Base-by-base conservation (phyloP, 208 protist genomes). In the Crithidia fasciculata region DNA sequence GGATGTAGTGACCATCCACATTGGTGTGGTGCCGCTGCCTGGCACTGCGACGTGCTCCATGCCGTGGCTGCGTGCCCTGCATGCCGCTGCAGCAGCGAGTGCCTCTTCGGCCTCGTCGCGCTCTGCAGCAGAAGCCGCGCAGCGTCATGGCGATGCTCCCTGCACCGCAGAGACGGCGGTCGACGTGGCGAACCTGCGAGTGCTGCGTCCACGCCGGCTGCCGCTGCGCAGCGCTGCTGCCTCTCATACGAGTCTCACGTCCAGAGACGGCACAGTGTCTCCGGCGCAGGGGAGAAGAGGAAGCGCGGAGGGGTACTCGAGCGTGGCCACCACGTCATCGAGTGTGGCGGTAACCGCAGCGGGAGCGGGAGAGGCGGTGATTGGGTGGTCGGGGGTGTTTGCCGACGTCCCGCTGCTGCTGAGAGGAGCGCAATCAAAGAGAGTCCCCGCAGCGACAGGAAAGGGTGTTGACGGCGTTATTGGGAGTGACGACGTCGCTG, bases 1-100 rank as follows among this genome's bases (percentile, higher is more conserved):
- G 6, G 16, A 15, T 19, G 50, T 15, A 12, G 43, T 90, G 18
- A 70, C 74, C 12, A 62, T 92, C 4, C 78, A 75, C 28, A 69
- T 92, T 37, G 87, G 87, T 36, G 87, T 92, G 1, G 84, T 84
- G 37, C 84, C 82, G 36, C 73, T 87, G 41, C 83, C 83, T 18
- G 72, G 58, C n/a, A n/a, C 5, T 37, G 15, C 60, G 18, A 19
- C 8, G 9, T 8, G 8, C 49, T 28, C 28, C 15, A 6, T 60
- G 65, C 65, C 65, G 41, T 70, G 65, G 65, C 41, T 70, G 53
- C 52, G 65, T 50, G 65, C 19, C 41, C 41, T 70, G 53, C 63
- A 58, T 39, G 40, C 49, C 40, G 36, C 39, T 12, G 63, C 63
- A 5, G 15, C 50, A 43, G 15, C 63, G n/a, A 9, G 19, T 10